Conservation (phyloP, 2,329 filamentous ascomycete genomes). For the Cercospora sesami region DNA sequence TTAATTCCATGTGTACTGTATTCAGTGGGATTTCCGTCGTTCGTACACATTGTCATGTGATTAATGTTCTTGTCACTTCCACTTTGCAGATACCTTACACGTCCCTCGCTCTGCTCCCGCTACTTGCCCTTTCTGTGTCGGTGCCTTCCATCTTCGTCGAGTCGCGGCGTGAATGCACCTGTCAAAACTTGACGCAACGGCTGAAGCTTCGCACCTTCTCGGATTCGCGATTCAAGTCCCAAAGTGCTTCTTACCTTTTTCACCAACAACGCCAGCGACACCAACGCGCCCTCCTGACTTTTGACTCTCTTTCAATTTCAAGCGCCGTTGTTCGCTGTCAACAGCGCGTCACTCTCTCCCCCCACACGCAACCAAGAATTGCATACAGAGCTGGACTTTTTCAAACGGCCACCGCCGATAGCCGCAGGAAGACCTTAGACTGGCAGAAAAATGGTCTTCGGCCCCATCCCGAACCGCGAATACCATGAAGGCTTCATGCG, state of each 20-base stretch:
- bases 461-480: constrained; percentile 43
- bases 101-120: not conserved
- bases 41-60: not conserved
- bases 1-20: not conserved
- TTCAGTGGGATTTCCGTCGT: not conserved
- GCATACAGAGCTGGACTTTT: not conserved
- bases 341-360: not conserved
- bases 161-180: not conserved
- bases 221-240: not conserved
- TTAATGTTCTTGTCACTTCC: not conserved
- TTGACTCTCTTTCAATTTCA: not conserved
- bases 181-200: not conserved
- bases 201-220: constrained; percentile 8
- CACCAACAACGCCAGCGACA: not conserved
- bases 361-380: not conserved
- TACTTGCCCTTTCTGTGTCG: not conserved
- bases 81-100: not conserved
- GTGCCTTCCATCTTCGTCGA: not conserved
- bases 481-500: constrained; percentile 71
- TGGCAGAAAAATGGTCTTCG: constrained; percentile 34
- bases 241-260: not conserved
- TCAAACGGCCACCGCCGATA: not conserved
- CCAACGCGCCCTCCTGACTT: not conserved
- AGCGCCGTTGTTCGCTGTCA: not conserved
- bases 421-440: not conserved